A percentile compares a stretch with the other conserved stretches of the same genome.
These are phyloP conservation scores for Nemophila menziesii DNA, from an alignment of 257 asterid species.

Conservation along the genomic window DNA sequence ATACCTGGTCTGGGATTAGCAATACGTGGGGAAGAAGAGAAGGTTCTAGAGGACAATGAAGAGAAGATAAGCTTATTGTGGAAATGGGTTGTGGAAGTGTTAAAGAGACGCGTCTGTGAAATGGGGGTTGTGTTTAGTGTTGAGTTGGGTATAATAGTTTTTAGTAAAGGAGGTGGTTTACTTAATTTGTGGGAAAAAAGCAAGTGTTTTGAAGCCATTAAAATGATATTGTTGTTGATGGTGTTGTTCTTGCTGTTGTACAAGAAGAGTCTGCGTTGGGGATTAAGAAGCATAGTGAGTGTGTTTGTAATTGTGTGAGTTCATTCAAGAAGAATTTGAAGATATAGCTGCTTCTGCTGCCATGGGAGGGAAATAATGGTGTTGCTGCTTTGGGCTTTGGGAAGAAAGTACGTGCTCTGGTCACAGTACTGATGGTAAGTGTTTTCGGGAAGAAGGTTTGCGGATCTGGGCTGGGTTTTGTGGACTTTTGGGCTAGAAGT, in stretches of 20 bases:
- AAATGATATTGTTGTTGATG: neutral
- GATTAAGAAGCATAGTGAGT: neutral
- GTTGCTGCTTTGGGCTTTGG: no score
- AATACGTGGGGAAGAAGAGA: slow-evolving; percentile 26
- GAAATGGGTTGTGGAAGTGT: neutral
- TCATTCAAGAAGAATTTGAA: neutral
- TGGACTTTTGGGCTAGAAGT: no score
- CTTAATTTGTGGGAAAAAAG: neutral
- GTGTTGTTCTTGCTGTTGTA: neutral
- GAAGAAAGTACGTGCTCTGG: no score
- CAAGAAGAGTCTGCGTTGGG: neutral
- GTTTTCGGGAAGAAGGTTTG: no score
- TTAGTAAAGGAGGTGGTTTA: neutral
- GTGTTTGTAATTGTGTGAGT: neutral
- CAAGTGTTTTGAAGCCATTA: neutral
- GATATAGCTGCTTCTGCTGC: neutral
- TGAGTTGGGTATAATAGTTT: neutral
- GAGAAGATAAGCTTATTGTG: neutral
- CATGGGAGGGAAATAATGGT: neutral
- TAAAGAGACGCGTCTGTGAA: neutral
- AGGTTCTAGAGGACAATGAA: slow-evolving; percentile 1
- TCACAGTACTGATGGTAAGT: no score
- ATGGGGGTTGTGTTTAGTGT: neutral
- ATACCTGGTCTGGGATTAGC: slow-evolving; percentile 42
- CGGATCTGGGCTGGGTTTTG: no score